Conservation (phyloP, 1,139 yeast genomes). For the Saccharomycopsis hybrid region DNA sequence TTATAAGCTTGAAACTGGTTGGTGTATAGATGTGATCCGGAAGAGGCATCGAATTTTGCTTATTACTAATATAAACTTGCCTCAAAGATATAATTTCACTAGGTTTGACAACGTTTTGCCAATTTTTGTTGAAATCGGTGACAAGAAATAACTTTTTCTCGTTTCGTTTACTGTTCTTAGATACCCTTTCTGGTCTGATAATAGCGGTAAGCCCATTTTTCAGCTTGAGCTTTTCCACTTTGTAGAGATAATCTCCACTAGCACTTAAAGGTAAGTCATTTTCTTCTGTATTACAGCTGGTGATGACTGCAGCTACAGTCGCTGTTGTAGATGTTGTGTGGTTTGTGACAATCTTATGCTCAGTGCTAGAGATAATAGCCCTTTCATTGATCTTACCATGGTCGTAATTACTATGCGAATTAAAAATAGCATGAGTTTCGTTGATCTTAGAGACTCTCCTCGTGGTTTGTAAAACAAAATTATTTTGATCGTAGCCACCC, state of each 20-base stretch:
- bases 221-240: not conserved
- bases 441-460: not conserved
- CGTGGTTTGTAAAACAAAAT: too few species aligned
- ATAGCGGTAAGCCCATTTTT: too few species aligned
- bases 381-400: not conserved
- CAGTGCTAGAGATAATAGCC: too few species aligned
- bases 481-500: too few species aligned
- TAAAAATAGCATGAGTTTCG: not conserved
- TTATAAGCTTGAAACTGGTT: slow-evolving; percentile 1
- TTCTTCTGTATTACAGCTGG: too few species aligned
- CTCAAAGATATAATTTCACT: slow-evolving; percentile 3
- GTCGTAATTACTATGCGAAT: too few species aligned
- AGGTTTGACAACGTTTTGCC: slow-evolving; percentile 1
- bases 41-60: slow-evolving; percentile 2
- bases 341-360: too few species aligned
- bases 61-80: slow-evolving; percentile 6
- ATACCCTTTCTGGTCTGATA: too few species aligned
- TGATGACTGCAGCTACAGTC: too few species aligned
- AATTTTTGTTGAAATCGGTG: slow-evolving; percentile 7
- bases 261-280: not conserved
- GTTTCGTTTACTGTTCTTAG: not conserved
- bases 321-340: too few species aligned
- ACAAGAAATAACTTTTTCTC: not conserved
- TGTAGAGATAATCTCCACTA: not conserved
- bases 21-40: slow-evolving; percentile 11